Base-by-base conservation (phyloP, 148 eudicot genomes). In the Gaultheria prostrata region DNA sequence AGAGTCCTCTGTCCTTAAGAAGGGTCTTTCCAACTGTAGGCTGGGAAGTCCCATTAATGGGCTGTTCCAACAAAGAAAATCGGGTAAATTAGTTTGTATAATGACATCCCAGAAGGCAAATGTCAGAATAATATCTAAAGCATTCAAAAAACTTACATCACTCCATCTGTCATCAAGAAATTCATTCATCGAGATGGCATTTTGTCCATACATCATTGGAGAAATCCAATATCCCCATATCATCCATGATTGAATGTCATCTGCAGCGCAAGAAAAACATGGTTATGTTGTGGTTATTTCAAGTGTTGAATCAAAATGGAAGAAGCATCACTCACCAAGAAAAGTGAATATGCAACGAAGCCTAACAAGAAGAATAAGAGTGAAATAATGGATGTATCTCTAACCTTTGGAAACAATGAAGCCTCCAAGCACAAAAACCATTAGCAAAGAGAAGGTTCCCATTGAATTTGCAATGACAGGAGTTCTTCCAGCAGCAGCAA, bases 181-280 rank as follows among this genome's bases (percentile, higher is more conserved):
- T 73, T 88, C 89, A 50, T 88, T 88, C 18, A 88, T 85, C 75
- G 86, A 82, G 77, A 88, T 83, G 35, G 89, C 89, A 77, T 88
- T 88, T 51, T 88, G 89, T 8, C 86, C 89, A 73, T 88, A 88
- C 89, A 85, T 88, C 89, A 88, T 88, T 28, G 89, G 89, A 77
- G 89, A 88, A 6, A 84, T 13, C 75, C 85, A 88, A 72, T 83
- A 88, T 7, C 89, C 89, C 89, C 89, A 88, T 39, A 86, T 85
- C 86, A 87, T 87, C 89, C 89, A 87, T 48, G 80, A 30, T 75
- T 84, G 8, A 70, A 85, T 87, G 17, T 82, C 83, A 87, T 87
- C 89, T 50, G 14, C 11, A 50, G 13, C 14, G 79, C 85, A 17
- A 32, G 13, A 70, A 53, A 14, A 50, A 50, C 14, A 50, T 50